Conservation (phyloP, 2,329 filamentous ascomycete species). For the Beauveria scarabaeidicola region DNA sequence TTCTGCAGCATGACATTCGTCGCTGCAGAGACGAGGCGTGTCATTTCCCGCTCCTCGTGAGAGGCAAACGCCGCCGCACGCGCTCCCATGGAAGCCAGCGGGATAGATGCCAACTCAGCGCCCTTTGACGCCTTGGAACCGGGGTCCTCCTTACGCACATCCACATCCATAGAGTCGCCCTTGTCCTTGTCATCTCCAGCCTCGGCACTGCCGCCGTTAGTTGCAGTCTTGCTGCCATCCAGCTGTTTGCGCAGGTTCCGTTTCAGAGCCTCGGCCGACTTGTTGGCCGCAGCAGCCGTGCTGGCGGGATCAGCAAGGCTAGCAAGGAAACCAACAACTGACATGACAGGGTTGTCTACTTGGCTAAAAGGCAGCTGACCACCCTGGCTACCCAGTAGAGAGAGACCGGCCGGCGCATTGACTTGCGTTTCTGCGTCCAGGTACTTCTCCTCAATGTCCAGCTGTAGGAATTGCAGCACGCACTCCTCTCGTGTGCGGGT, state of each 20-base stretch:
- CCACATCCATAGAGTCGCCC: constrained; percentile 56
- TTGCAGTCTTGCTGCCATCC: constrained; percentile 43
- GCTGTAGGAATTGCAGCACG: constrained; percentile 88
- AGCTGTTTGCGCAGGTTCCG: constrained; percentile 70
- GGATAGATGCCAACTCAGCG: constrained; percentile 60
- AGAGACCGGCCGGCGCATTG: constrained; percentile 47
- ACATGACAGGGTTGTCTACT: constrained; percentile 92
- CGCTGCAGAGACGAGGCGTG: constrained; percentile 80
- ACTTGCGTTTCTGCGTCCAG: constrained; percentile 61
- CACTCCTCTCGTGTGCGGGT: constrained; percentile 92
- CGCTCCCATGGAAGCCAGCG: constrained; percentile 77
- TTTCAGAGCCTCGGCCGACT: constrained; percentile 79
- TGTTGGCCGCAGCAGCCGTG: constrained; percentile 82
- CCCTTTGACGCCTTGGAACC: constrained; percentile 40
- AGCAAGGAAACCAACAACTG: constrained; percentile 88
- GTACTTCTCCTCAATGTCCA: constrained; percentile 97
- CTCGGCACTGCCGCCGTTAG: constrained; percentile 36
- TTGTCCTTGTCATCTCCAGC: constrained; percentile 43
- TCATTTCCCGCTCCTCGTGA: constrained; percentile 95
- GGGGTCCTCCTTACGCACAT: constrained; percentile 42
- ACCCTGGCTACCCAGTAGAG: constrained; percentile 61
- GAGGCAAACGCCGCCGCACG: constrained; percentile 83
- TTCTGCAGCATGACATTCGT: constrained; percentile 94
- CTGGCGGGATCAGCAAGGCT: constrained; percentile 83
- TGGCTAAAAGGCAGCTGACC: constrained; percentile 85